These are phyloP conservation scores for Podaxis rugospora DNA, from an alignment of 768 basidiomycete species.

Conservation along the genomic window DNA sequence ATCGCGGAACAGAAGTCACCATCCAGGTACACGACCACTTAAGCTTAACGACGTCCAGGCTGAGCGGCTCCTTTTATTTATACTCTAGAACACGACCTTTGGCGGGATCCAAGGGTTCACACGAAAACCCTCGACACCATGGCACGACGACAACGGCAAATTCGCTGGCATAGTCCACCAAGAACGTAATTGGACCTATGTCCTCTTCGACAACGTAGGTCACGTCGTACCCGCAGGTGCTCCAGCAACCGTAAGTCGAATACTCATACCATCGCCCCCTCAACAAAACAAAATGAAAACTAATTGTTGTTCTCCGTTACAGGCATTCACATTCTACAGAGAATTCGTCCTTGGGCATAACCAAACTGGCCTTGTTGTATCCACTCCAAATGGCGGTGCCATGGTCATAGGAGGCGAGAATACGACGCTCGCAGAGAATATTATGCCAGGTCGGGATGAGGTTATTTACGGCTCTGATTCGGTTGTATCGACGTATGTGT, in stretches of 20 bases:
- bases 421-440: conserved; percentile 35
- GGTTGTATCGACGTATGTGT: conserved; percentile 48
- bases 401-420: conserved; percentile 47
- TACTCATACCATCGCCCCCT: neutral
- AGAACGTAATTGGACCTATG: conserved; percentile 65
- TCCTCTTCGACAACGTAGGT: conserved; percentile 35
- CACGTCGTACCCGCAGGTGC: conserved; percentile 34
- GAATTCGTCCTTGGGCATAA: conserved; percentile 69
- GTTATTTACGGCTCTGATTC: conserved; percentile 52
- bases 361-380: conserved; percentile 49
- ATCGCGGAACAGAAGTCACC: conserved; percentile 58
- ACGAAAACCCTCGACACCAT: conserved; percentile 61
- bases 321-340: conserved; percentile 60
- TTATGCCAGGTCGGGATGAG: conserved; percentile 51
- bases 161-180: conserved; percentile 70
- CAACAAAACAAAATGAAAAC: neutral
- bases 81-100: conserved; percentile 66
- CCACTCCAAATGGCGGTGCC: conserved; percentile 20
- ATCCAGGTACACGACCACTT: conserved; percentile 39
- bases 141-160: conserved; percentile 54
- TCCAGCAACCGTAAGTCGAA: conserved; percentile 33
- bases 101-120: conserved; percentile 76
- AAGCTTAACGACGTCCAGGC: neutral
- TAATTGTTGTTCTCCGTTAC: neutral
- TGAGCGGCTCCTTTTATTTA: conserved; percentile 1